Evolutionary conservation across 495 filamentous ascomycete genomes (phyloP).

Genomic region (Trichoderma orchidacearum): DNA sequence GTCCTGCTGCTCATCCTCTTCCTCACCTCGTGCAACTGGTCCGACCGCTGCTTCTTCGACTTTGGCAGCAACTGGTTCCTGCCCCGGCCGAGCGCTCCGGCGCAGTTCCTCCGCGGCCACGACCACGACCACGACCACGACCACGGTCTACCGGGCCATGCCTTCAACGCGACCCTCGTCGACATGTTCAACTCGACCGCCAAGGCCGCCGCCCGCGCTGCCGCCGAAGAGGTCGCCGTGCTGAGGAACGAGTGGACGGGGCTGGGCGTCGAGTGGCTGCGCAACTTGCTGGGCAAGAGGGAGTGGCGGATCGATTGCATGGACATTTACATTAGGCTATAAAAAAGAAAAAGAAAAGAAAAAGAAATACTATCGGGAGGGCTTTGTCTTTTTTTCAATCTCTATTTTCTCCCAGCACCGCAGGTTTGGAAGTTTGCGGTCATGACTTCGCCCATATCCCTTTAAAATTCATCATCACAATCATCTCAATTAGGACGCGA

Average conservation of each 20-base stretch:
- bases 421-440: no score
- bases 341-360: constrained; percentile 1
- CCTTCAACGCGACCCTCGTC: constrained; percentile 17
- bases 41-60: constrained; percentile 79
- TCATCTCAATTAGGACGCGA: no score
- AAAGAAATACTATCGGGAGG: no score
- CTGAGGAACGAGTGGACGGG: constrained; percentile 58
- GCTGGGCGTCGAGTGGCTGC: constrained; percentile 68
- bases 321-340: constrained; percentile 66
- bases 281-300: constrained; percentile 56
- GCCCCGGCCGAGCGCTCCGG: constrained; percentile 28
- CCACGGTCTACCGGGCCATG: constrained; percentile 8
- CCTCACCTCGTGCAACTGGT: constrained; percentile 82
- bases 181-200: constrained; percentile 19
- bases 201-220: constrained; percentile 50
- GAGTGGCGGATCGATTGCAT: constrained; percentile 79
- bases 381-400: no score
- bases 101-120: constrained; percentile 6
- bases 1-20: constrained; percentile 80
- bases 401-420: no score
- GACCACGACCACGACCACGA: constrained; percentile 7
- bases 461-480: no score
- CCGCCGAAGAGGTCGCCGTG: constrained; percentile 46
- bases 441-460: no score
- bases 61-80: constrained; percentile 74